Evolutionary conservation across 371 early-diverging fungal species (phyloP), one percentile per base, ranked within the genome.

Genomic region (Dinochytrium kinnereticum): DNA sequence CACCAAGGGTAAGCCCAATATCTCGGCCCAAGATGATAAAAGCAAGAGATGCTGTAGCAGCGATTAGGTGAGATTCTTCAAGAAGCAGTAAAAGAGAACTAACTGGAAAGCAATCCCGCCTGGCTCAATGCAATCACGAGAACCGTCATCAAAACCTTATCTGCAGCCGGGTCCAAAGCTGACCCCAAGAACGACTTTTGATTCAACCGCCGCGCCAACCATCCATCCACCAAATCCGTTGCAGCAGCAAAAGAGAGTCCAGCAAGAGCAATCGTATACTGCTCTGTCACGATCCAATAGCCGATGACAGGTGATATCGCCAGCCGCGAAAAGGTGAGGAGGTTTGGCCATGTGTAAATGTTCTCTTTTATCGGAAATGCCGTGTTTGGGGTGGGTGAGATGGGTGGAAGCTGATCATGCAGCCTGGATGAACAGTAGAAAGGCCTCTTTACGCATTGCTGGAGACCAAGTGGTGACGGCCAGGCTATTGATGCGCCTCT

Each of bases 141-240:
- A 15, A 92, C 90, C 0, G 96, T 95, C 96, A 98, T 96, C 30
- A 98, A 80, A 1, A 91, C 88, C 81, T 98, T 98, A 83, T 98
- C 98, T 2, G 98, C 98, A n/a, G 92, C 89, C 1, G 98, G 98
- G 76, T 98, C 98, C 53, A 98, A 87, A 28, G 96, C 92, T 0
- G 94, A 93, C 2, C 98, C 98, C 24, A 96, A 83, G 38, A 92
- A 83, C 15, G 94, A 93, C 76, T 89, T 89, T 91, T 93, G 90
- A 59, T 95, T 91, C 78, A 89, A 97, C 55, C 87, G 84, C 39
- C 98, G 86, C 3, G 98, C 98, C 75, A 98, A 91, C 76, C 87
- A 95, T 31, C 98, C 98, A 82, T 98, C 98, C 44, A 96, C 76
- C 88, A 92, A 82, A 82, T 98, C 98, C 0, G 98, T 93, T 61